Conservation (phyloP, 2,329 filamentous ascomycete species). For the Aciculosporium take region DNA sequence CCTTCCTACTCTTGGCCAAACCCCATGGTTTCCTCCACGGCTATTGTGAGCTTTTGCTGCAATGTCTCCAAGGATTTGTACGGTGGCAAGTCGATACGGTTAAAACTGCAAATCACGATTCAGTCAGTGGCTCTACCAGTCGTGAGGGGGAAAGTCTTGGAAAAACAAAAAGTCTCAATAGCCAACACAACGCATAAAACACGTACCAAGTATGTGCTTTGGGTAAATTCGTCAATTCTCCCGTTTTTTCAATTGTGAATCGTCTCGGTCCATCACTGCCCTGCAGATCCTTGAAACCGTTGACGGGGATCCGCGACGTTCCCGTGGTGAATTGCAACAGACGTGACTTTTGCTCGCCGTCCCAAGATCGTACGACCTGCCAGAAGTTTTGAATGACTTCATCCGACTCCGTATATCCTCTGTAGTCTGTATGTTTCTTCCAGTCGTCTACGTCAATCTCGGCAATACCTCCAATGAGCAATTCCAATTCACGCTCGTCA, state of each 20-base stretch:
- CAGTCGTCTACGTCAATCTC: constrained; percentile 99
- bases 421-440: constrained; percentile 99
- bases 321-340: constrained; percentile 94
- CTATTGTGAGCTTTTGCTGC: constrained; percentile 83
- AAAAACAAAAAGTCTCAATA: too few species aligned
- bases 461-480: constrained; percentile 97
- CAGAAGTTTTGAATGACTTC: constrained; percentile 98
- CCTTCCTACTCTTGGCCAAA: constrained; percentile 80
- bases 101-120: constrained; percentile 51
- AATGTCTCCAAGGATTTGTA: constrained; percentile 82
- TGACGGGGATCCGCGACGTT: constrained; percentile 94
- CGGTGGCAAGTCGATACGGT: constrained; percentile 83
- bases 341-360: constrained; percentile 94
- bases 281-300: constrained; percentile 97
- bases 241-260: constrained; percentile 97
- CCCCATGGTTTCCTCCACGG: constrained; percentile 96
- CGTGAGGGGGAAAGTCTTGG: too few species aligned
- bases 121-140: constrained; percentile 14
- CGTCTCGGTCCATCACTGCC: constrained; percentile 88
- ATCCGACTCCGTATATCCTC: constrained; percentile 93
- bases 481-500: constrained; percentile 89
- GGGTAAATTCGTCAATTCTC: constrained; percentile 76
- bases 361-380: constrained; percentile 94
- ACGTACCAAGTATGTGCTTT: constrained; percentile 96
- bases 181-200: too few species aligned